Evolutionary conservation across 139 green algal genomes (phyloP).

Genomic region (Zygnema circumcarinatum): DNA sequence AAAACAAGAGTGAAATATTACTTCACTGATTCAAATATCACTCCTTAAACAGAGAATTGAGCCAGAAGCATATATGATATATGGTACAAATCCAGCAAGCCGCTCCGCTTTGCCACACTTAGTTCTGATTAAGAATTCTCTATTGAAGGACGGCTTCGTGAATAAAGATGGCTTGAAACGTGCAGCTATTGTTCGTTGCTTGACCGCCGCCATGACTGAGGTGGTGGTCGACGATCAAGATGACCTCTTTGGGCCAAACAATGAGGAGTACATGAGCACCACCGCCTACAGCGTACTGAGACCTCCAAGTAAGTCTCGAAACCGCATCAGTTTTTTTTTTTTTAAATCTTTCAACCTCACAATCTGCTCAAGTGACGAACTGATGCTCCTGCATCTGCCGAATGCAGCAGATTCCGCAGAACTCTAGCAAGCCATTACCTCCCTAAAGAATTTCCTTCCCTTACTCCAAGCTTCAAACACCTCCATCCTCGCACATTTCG

Average conservation of each 20-base stretch:
- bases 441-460: neutral
- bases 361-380: neutral
- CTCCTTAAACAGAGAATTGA: no score
- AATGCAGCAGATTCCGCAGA: neutral
- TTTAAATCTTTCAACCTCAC: neutral
- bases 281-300: slow-evolving; percentile 31
- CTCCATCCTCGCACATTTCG: neutral
- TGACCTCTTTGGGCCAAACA: slow-evolving; percentile 45
- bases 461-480: neutral
- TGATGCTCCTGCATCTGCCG: no score
- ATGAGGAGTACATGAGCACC: slow-evolving; percentile 33
- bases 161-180: no score
- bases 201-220: neutral
- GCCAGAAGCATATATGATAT: no score
- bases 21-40: no score
- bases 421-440: neutral
- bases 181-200: no score
- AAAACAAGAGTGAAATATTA: no score
- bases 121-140: no score
- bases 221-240: neutral
- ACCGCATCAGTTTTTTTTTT: neutral
- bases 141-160: no score
- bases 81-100: no score
- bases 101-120: no score
- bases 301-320: neutral